These are phyloP conservation scores for Emericellopsis terricola DNA, from an alignment of 495 filamentous ascomycete genomes.

Conservation along the genomic window DNA sequence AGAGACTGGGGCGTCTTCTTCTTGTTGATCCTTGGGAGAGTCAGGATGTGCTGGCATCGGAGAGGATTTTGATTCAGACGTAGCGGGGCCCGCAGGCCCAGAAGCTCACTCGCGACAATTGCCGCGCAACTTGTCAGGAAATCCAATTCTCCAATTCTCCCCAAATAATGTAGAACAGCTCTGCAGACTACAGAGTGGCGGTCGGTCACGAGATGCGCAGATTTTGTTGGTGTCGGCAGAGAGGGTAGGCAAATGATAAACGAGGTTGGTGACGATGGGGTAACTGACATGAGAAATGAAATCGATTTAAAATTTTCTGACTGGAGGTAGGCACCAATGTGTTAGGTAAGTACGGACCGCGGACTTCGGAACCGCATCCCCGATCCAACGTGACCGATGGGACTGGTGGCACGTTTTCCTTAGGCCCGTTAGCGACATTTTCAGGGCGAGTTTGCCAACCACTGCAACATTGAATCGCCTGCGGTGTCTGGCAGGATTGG, in stretches of 20 bases:
- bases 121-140: background rate
- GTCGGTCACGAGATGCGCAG: background rate
- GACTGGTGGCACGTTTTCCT: background rate
- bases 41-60: no score
- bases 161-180: no score
- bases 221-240: background rate
- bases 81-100: no score
- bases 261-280: conserved; percentile 6
- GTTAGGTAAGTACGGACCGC: background rate
- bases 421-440: background rate
- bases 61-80: no score
- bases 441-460: background rate
- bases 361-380: background rate
- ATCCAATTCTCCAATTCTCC: no score
- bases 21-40: background rate
- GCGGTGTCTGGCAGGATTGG: background rate
- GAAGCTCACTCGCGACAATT: background rate
- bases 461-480: background rate
- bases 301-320: conserved; percentile 1
- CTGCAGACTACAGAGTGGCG: background rate
- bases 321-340: conserved; percentile 3
- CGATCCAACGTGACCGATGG: background rate
- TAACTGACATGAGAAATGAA: conserved; percentile 9
- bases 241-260: no score
- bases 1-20: background rate